Conservation (phyloP, 139 green algal genomes). For the Chlamydomonas asymmetrica region DNA sequence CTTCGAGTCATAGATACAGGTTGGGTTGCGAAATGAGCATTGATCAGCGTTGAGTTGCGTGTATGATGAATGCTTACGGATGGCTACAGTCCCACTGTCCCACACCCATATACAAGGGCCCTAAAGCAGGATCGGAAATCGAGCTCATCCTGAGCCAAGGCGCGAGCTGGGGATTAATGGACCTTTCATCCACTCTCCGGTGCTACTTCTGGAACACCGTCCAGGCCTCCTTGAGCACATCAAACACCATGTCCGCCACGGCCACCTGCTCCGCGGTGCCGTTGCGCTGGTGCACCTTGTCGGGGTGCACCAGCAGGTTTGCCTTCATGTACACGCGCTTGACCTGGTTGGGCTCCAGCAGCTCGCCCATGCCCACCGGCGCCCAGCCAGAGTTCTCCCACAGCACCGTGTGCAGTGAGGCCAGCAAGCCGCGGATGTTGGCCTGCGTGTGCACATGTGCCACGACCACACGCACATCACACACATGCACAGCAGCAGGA, state of each 20-base stretch:
- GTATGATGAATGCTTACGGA: too few relatives aligned
- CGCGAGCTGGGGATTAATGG: too few relatives aligned
- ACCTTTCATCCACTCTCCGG: too few relatives aligned
- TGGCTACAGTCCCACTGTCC: too few relatives aligned
- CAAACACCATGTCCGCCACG: constrained; percentile 91
- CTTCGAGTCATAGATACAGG: too few relatives aligned
- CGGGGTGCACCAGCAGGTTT: constrained; percentile 93
- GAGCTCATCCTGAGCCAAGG: too few relatives aligned
- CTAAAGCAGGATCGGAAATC: too few relatives aligned
- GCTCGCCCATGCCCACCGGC: constrained; percentile 74
- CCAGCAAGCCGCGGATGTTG: constrained; percentile 89
- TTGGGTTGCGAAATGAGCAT: too few relatives aligned
- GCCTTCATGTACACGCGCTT: constrained; percentile 88
- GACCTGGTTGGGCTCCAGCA: constrained; percentile 76
- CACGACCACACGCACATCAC: too few relatives aligned
- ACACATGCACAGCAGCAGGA: too few relatives aligned
- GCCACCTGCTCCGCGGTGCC: constrained; percentile 80
- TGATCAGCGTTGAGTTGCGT: too few relatives aligned
- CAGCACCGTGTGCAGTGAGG: constrained; percentile 82
- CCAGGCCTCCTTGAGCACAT: constrained; percentile 86
- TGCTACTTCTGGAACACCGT: constrained; percentile 60
- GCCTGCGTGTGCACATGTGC: constrained; percentile 55
- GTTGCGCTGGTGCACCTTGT: constrained; percentile 92
- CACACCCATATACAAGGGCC: too few relatives aligned
- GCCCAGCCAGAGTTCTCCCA: constrained; percentile 86